Evolutionary conservation across 2,329 filamentous ascomycete species (phyloP), one percentile per base, ranked within the genome.

Genomic region (Colletotrichum australisinense): DNA sequence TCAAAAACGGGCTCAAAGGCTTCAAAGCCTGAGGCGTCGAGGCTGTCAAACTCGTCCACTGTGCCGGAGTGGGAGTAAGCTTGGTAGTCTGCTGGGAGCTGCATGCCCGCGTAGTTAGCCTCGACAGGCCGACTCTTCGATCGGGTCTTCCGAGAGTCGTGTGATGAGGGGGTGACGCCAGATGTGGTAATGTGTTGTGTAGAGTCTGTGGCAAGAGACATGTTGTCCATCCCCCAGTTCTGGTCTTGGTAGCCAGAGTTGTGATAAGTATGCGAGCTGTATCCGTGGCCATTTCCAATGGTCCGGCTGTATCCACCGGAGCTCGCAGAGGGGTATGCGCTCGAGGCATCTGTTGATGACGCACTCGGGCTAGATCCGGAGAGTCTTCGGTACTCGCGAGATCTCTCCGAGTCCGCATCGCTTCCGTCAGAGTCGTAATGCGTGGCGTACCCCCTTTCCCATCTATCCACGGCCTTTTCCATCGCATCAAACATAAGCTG

Each of bases 401-500:
- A 73, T 14, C 56, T 46, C 19, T 73, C 71, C 8, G 71, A 73
- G 24, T 73, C 71, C 22, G 71, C 67, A 22, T 73, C 71, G 16
- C 71, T 73, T 8, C 71, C 71, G 22, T 73, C 71, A 2, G 71
- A 73, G 56, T 73, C 71, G 30, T 73, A 73, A 19, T 71, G 67
- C 0, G 71, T 62, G 1, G 62, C 67, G 28, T 73, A 73, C 0
- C 71, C 71, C 19, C 71, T 71, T 26, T 73, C 71, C 71, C 71
- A 73, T 30, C 71, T 26, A 28, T 73, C 71, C 12, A 73, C 71
- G 1, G 71, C 71, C 28, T 65, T 73, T 11, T 71, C 67, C 71
- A 73, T 73, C 1, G 71, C 71, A 1, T 73, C 71, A 5, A 73
- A 73, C 71, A 73, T 73, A 62, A 73, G 71, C 5, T 73, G 71